These are phyloP conservation scores for Metarhizium sp. DNA, from an alignment of 2,329 filamentous ascomycete genomes.

Conservation along the genomic window DNA sequence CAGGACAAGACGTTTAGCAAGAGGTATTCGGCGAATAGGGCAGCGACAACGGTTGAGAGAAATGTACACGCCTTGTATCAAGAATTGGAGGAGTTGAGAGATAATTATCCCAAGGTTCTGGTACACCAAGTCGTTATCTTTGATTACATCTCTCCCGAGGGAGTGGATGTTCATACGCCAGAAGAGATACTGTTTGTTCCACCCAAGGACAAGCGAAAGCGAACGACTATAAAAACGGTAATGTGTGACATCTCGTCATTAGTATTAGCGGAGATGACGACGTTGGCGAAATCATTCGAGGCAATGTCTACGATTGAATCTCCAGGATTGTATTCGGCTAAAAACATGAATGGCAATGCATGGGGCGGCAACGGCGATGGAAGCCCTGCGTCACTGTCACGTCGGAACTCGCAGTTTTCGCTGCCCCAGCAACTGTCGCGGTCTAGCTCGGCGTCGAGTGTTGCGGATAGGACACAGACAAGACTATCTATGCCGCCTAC, in stretches of 20 bases:
- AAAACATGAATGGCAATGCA: conserved; percentile 30
- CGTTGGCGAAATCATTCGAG: conserved; percentile 63
- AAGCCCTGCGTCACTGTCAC: conserved; percentile 24
- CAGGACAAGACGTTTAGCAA: conserved; percentile 43
- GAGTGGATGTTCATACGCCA: conserved; percentile 44
- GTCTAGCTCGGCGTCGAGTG: conserved; percentile 43
- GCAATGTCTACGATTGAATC: conserved; percentile 69
- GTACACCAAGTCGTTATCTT: conserved; percentile 75
- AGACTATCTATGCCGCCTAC: conserved; percentile 79
- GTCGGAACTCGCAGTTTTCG: conserved; percentile 48
- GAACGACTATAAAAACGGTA: conserved; percentile 72
- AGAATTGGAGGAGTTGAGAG: conserved; percentile 61
- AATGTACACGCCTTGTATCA: conserved; percentile 52
- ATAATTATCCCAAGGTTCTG: conserved; percentile 65
- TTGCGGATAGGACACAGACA: conserved; percentile 48
- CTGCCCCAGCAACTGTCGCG: conserved; percentile 32
- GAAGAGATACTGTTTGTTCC: conserved; percentile 61
- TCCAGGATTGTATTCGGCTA: conserved; percentile 44
- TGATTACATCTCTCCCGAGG: conserved; percentile 49
- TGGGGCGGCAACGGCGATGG: conserved; percentile 28
- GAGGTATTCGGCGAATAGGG: conserved; percentile 39
- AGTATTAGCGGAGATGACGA: conserved; percentile 66
- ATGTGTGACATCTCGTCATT: conserved; percentile 72
- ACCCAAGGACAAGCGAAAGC: conserved; percentile 54
- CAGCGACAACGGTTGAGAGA: conserved; percentile 41